Evolutionary conservation across 495 filamentous ascomycete genomes (phyloP), one percentile per base, ranked within the genome.

Genomic region (Entonaema liquescens): DNA sequence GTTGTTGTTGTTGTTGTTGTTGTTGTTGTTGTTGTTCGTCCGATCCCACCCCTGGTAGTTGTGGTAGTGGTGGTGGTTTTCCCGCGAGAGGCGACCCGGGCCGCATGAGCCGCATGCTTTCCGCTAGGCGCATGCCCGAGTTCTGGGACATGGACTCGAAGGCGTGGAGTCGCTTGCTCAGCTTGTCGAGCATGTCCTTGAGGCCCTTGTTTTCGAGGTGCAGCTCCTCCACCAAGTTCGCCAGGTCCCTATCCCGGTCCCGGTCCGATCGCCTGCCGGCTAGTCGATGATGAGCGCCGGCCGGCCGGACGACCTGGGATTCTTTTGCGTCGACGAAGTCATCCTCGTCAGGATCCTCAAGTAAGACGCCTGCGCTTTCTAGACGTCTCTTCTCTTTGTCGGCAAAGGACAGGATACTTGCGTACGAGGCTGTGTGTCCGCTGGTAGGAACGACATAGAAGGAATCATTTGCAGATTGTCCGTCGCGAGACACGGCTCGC

Each of bases 361-460:
- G 38, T 19, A 77, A 69, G 52, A 76, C 77, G 49, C 65, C 71
- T 53, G 78, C 69, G 68, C 72, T 50, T 36, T 70, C 67, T 52
- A 83, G 52, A 38, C 70, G 85, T 28, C 81, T 85, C 80, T 81
- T 89, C 59, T 89, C 90, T 59, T 89, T 91, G 58, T 91, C 86
- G 2, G 89, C 90, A 62, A 91, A 88, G 8, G 87, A 87, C 1
- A 97, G 81, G 28, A 99, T 96, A 49, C 88, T 91, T 3, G 95
- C 94, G 76, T 98, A 99, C 0, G 92, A 92, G 44, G 92, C 88
- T 0, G 93, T 97, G 62, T 93, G 92, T 28, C 95, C 95, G 5
- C 92, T 92, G 0, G 91, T 90, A 8, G 95, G 95, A 0, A 99
- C 95, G 1, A 99, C 92, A 75, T 98, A 98, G 83, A 98, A 99